Evolutionary conservation across 768 basidiomycete species (phyloP).

Genomic region (Boletus insuetus): DNA sequence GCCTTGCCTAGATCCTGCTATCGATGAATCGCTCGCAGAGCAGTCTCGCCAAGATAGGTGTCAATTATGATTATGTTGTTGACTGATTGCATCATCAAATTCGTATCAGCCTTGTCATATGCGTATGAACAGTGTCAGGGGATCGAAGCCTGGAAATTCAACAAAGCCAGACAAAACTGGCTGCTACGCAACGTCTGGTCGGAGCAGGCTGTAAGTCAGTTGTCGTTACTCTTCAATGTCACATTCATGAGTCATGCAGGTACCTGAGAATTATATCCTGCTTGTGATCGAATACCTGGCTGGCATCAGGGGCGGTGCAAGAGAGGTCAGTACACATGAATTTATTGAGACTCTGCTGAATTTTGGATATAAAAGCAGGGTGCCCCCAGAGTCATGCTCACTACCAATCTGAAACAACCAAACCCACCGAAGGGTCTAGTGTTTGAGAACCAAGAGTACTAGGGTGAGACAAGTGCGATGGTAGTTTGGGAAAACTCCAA

Average conservation of each 20-base stretch:
- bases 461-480: too few relatives aligned
- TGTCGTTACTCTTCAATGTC: neutral
- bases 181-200: slow-evolving; percentile 65
- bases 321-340: slow-evolving; percentile 33
- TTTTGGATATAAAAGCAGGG: too few relatives aligned
- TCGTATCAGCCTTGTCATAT: slow-evolving; percentile 40
- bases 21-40: slow-evolving; percentile 35
- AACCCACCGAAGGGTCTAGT: too few relatives aligned
- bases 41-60: slow-evolving; percentile 39
- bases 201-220: slow-evolving; percentile 35
- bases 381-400: too few relatives aligned
- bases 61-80: neutral
- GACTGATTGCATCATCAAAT: neutral
- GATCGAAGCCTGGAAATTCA: slow-evolving; percentile 64
- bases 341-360: too few relatives aligned
- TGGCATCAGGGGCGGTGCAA: slow-evolving; percentile 46
- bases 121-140: slow-evolving; percentile 52
- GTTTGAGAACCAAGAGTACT: too few relatives aligned
- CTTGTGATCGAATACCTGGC: slow-evolving; percentile 47
- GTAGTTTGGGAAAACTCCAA: too few relatives aligned
- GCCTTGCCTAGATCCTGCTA: slow-evolving; percentile 28
- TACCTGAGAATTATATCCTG: slow-evolving; percentile 49
- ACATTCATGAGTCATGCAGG: slow-evolving; percentile 32
- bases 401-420: too few relatives aligned
- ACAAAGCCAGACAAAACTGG: slow-evolving; percentile 76